Conservation (phyloP, 768 basidiomycete genomes). For the Auriscalpium microsporum region DNA sequence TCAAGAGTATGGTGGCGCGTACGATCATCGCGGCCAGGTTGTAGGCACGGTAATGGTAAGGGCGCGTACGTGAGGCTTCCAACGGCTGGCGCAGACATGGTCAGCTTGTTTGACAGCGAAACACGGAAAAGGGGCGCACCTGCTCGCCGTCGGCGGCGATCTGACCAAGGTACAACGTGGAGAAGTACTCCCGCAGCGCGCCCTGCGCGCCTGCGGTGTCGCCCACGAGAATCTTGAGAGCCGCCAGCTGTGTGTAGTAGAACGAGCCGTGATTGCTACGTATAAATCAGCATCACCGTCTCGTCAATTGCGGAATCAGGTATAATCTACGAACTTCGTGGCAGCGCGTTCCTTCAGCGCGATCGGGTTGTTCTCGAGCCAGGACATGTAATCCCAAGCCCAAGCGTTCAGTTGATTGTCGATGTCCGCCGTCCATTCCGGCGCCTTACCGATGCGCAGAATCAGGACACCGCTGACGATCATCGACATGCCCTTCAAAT, state of each 20-base stretch:
- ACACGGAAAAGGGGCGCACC: neutral
- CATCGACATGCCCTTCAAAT: constrained; percentile 23
- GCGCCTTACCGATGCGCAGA: constrained; percentile 15
- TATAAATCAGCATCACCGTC: neutral
- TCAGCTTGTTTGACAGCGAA: neutral
- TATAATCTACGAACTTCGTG: constrained; percentile 17
- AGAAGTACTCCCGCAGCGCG: constrained; percentile 21
- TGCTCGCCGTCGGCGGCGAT: constrained; percentile 23
- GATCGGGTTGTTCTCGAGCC: constrained; percentile 20
- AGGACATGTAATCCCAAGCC: constrained; percentile 20
- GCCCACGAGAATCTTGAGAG: constrained; percentile 22
- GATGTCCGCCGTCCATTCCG: constrained; percentile 20
- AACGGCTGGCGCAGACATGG: constrained; percentile 17
- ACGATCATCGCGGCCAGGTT: constrained; percentile 27
- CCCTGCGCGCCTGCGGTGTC: constrained; percentile 20
- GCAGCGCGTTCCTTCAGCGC: constrained; percentile 16
- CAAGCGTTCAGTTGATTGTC: constrained; percentile 21
- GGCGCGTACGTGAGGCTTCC: constrained; percentile 23
- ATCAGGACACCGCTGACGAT: constrained; percentile 22
- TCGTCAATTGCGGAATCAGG: neutral
- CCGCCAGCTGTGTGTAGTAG: constrained; percentile 23
- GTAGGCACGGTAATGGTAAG: constrained; percentile 27
- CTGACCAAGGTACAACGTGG: constrained; percentile 18
- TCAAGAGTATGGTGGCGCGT: neutral
- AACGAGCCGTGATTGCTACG: constrained; percentile 27